Evolutionary conservation across 2,329 filamentous ascomycete genomes (phyloP), one percentile per base, ranked within the genome.

Genomic region (Aspergillus sp.): DNA sequence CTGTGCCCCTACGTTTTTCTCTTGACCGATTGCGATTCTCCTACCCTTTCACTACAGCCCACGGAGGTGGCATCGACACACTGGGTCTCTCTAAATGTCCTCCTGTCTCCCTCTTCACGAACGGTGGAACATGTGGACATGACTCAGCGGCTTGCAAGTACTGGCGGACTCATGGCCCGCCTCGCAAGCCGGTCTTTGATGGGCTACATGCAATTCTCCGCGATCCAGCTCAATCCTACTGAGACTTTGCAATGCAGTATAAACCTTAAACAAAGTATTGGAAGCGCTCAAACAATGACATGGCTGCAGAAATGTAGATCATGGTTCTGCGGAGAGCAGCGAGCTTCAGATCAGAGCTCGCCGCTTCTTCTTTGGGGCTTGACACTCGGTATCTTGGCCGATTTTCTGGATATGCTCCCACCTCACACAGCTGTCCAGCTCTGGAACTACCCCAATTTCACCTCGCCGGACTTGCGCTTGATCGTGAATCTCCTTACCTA

Each of bases 401-500:
- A 91, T 73, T 87, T 91, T 65, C 80, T 91, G 25, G 87, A 90
- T 65, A 82, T 89, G 69, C 76, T 90, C 4, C 88, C 88, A n/a
- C 87, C 87, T 1, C 79, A 83, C 64, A 86, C 84, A 57, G 84
- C 87, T 2, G 81, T 90, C 4, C 77, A 84, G 38, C 73, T 89
- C 28, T 91, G 88, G 87, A 84, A 83, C 31, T 90, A 89, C 69
- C 89, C 89, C 0, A 90, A 86, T 1, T 90, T 91, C 70, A 89
- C 87, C 0, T 81, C 84, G 1, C 81, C 81, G 60, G 89, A 91
- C 68, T 80, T 90, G 3, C 79, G 84, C 6, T 77, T 87, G 34
- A 77, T 86, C 11, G 82, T 90, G 57, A 87, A 83, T 78, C 70
- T 87, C 9, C 74, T 89, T 69, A 89, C 87, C 0, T 84, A 84